These are phyloP conservation scores for Xenoacremonium recifei DNA, from an alignment of 2,329 filamentous ascomycete genomes.

Conservation along the genomic window DNA sequence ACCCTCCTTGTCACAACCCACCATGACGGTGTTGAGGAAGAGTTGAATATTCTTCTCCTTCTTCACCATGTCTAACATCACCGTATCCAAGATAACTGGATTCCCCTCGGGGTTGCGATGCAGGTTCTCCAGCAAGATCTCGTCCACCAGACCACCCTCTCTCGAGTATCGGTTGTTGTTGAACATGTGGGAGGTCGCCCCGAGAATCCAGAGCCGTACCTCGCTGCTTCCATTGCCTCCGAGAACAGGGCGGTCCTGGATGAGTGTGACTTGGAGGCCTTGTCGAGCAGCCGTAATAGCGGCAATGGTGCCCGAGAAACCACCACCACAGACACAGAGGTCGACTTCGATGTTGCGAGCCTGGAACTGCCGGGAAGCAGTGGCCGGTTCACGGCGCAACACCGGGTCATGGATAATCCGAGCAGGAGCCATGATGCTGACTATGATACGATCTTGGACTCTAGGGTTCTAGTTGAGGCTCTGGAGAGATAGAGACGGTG, in stretches of 20 bases:
- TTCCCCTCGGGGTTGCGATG: conserved; percentile 25
- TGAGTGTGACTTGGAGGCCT: conserved; percentile 17
- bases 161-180: conserved; percentile 26
- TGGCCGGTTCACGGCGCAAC: conserved; percentile 17
- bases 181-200: conserved; percentile 27
- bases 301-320: conserved; percentile 19
- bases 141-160: conserved; percentile 23
- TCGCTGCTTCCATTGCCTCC: conserved; percentile 24
- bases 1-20: conserved; percentile 19
- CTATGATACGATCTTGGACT: no score
- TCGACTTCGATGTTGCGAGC: conserved; percentile 15
- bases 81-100: conserved; percentile 22
- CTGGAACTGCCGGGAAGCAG: conserved; percentile 14
- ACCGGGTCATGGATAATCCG: conserved; percentile 14
- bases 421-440: conserved; percentile 19
- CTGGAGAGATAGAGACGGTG: neutral
- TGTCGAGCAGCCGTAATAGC: conserved; percentile 21
- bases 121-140: conserved; percentile 24
- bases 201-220: conserved; percentile 23
- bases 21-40: conserved; percentile 21
- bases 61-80: conserved; percentile 23
- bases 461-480: neutral
- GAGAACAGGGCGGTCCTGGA: conserved; percentile 22
- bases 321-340: conserved; percentile 29
- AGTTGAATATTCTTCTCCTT: conserved; percentile 21